Conservation (phyloP, 2,329 filamentous ascomycete species). For the Chaetothyriales sp. region DNA sequence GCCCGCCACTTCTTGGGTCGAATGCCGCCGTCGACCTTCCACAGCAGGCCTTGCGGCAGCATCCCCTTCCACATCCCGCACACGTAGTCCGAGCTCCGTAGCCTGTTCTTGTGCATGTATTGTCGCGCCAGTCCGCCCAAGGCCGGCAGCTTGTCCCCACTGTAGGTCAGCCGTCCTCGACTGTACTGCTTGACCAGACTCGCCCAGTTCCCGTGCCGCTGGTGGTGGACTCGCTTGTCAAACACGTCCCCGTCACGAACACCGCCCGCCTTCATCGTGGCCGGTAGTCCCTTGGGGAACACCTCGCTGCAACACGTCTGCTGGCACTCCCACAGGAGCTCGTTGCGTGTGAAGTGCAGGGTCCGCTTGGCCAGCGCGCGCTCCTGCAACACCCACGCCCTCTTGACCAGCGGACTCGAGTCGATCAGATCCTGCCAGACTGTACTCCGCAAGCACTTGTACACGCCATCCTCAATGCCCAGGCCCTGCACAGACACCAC, state of each 20-base stretch:
- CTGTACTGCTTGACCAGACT: conserved; percentile 18
- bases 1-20: conserved; percentile 15
- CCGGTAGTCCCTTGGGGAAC: conserved; percentile 18
- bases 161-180: conserved; percentile 13
- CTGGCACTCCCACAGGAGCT: conserved; percentile 22
- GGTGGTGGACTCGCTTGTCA: conserved; percentile 17
- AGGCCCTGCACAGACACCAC: conserved; percentile 13
- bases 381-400: conserved; percentile 20
- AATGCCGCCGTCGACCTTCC: conserved; percentile 13
- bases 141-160: conserved; percentile 17
- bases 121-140: conserved; percentile 15
- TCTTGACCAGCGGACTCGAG: conserved; percentile 13
- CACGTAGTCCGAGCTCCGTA: conserved; percentile 15
- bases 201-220: conserved; percentile 18
- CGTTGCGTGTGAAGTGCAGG: conserved; percentile 19
- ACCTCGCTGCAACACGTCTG: conserved; percentile 19
- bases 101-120: conserved; percentile 15
- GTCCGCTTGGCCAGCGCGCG: conserved; percentile 19
- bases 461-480: conserved; percentile 16
- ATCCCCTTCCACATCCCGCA: conserved; percentile 16
- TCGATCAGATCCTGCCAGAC: conserved; percentile 19
- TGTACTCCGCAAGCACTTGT: conserved; percentile 17
- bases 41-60: conserved; percentile 16
- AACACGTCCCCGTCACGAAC: conserved; percentile 8
- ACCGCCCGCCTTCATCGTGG: conserved; percentile 13